These are phyloP conservation scores for Juglanconis sp. DNA, from an alignment of 2,329 filamentous ascomycete species.

Conservation along the genomic window DNA sequence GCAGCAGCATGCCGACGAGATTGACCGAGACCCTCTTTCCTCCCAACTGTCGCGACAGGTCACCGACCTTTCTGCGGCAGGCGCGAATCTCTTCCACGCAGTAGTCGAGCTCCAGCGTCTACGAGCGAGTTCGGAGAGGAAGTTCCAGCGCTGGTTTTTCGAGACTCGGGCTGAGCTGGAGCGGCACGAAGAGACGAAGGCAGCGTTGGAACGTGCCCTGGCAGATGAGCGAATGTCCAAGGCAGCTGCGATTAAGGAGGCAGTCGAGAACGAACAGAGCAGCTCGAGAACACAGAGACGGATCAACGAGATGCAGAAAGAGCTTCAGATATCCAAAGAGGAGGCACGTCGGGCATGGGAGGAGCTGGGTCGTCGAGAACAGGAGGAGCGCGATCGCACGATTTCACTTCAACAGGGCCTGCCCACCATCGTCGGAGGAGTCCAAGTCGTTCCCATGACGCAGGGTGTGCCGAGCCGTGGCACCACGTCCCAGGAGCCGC, in stretches of 20 bases:
- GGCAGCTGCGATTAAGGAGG: slow-evolving; percentile 63
- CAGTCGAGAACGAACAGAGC: slow-evolving; percentile 65
- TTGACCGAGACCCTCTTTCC: slow-evolving; percentile 76
- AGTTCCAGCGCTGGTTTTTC: slow-evolving; percentile 98
- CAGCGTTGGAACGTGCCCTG: slow-evolving; percentile 73
- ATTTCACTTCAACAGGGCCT: slow-evolving; percentile 82
- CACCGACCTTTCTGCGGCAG: slow-evolving; percentile 93
- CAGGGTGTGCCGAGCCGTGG: slow-evolving; percentile 62
- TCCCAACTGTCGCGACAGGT: slow-evolving; percentile 91
- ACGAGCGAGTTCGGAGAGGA: slow-evolving; percentile 90
- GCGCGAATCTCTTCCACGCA: slow-evolving; percentile 94
- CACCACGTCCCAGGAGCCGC: slow-evolving; percentile 40
- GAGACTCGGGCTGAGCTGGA: slow-evolving; percentile 89
- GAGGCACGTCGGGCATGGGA: slow-evolving; percentile 96
- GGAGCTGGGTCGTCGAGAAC: slow-evolving; percentile 87
- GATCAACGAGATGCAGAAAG: slow-evolving; percentile 86
- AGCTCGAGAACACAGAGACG: slow-evolving; percentile 70
- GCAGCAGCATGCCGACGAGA: slow-evolving; percentile 84
- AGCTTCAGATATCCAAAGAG: slow-evolving; percentile 91
- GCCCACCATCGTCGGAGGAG: slow-evolving; percentile 84
- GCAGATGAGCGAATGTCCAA: slow-evolving; percentile 69
- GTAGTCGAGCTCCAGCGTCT: slow-evolving; percentile 94
- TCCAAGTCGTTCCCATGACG: slow-evolving; percentile 93
- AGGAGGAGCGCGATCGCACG: slow-evolving; percentile 86
- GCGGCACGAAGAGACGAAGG: slow-evolving; percentile 76